Percentiles rank a stretch among this genome's conserved stretches.
Conservation (phyloP, 345 rosid genomes). For the Gossypium australe region DNA sequence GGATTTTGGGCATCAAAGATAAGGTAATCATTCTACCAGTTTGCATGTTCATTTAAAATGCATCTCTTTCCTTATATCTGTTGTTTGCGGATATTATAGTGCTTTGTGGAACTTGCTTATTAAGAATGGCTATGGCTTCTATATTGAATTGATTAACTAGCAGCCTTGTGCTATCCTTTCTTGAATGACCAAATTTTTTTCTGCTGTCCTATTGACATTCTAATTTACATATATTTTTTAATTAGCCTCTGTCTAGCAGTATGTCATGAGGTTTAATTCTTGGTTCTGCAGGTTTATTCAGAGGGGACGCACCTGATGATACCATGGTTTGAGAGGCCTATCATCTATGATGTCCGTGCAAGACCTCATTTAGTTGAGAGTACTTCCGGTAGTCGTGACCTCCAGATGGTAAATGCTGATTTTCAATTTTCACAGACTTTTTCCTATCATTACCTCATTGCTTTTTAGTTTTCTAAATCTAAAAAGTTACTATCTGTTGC, state of each 20-base stretch:
- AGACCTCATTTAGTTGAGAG: constrained; percentile 88
- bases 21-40: constrained; percentile 27
- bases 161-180: background rate
- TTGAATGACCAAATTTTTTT: background rate
- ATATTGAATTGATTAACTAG: background rate
- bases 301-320: constrained; percentile 91
- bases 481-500: background rate
- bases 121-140: background rate
- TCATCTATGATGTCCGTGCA: constrained; percentile 91
- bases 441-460: background rate
- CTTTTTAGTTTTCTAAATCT: background rate
- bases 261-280: background rate
- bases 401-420: constrained; percentile 62
- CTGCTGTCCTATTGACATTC: background rate
- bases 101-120: background rate
- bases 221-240: background rate
- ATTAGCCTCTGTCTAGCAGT: background rate
- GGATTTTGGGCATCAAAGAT: constrained; percentile 51
- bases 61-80: background rate
- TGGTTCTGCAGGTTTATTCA: constrained; percentile 64
- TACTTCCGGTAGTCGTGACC: constrained; percentile 93
- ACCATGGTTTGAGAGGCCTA: constrained; percentile 91
- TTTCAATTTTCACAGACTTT: background rate
- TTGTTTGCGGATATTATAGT: background rate
- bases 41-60: background rate